Evolutionary conservation across 768 basidiomycete genomes (phyloP).

Genomic region (Suillus cothurnatus): DNA sequence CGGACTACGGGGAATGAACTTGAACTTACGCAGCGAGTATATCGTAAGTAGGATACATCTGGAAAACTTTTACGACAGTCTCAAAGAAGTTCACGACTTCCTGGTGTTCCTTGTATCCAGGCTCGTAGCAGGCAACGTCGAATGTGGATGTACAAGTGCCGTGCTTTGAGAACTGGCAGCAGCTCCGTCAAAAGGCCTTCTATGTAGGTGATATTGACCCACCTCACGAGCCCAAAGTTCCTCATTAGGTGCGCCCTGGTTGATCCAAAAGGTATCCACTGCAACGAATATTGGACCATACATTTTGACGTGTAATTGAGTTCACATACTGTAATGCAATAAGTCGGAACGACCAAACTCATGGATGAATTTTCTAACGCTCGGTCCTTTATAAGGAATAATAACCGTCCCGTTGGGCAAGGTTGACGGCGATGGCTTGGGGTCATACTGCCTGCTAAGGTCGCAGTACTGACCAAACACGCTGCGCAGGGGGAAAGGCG

Average conservation of each 20-base stretch:
- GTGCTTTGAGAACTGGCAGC: conserved; percentile 61
- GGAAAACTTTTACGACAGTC: conserved; percentile 58
- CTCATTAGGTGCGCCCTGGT: conserved; percentile 58
- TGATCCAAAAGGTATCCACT: conserved; percentile 78
- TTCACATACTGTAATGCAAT: conserved; percentile 52
- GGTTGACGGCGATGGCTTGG: conserved; percentile 51
- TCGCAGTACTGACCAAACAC: conserved; percentile 72
- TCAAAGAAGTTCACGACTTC: conserved; percentile 74
- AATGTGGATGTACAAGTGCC: conserved; percentile 80
- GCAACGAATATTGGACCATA: neutral
- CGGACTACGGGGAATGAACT: neutral
- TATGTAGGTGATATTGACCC: neutral
- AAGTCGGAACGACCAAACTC: conserved; percentile 56
- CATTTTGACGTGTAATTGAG: neutral
- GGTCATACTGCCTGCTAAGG: conserved; percentile 59
- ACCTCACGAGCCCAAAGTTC: conserved; percentile 77
- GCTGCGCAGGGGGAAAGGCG: conserved; percentile 33
- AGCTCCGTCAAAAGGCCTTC: neutral
- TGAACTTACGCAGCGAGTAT: conserved; percentile 63
- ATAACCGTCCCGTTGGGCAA: conserved; percentile 55
- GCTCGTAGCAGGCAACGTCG: conserved; percentile 68
- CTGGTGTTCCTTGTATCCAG: conserved; percentile 58
- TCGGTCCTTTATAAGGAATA: conserved; percentile 58
- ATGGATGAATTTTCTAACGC: conserved; percentile 60
- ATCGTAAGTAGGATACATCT: conserved; percentile 66